phyloP scores from a whole-genome alignment of 2,329 filamentous ascomycete species.

The Botrytis paeoniae region DNA sequence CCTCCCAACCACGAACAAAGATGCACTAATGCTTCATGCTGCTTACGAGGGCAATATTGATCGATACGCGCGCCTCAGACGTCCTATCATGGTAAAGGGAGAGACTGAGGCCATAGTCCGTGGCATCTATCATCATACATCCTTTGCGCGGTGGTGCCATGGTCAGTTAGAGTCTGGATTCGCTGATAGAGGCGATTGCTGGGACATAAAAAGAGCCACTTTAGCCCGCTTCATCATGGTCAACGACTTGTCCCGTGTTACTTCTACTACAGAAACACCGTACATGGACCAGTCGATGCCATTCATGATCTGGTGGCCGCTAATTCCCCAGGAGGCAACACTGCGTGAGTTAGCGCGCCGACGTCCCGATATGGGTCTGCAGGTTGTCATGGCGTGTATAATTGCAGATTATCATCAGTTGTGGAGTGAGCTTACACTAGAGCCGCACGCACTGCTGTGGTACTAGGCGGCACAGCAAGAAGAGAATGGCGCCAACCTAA shows the following conservation, averaged over 20 bases:
- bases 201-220: background rate
- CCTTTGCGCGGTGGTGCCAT: background rate
- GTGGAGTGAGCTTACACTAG: background rate
- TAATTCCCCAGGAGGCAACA: background rate
- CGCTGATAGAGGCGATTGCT: too few species aligned
- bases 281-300: background rate
- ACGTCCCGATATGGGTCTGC: background rate
- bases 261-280: too few species aligned
- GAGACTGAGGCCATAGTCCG: background rate
- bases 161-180: too few species aligned
- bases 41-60: background rate
- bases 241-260: too few species aligned
- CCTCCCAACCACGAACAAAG: background rate
- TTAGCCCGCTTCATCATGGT: conserved; percentile 1
- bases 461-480: background rate
- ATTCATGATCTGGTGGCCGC: background rate
- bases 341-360: background rate
- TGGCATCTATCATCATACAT: background rate
- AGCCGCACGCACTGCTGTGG: background rate
- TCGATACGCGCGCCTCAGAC: background rate
- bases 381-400: background rate
- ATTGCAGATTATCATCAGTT: background rate
- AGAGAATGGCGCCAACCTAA: too few species aligned
- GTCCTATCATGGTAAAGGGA: background rate
- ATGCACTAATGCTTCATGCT: background rate